Conservation (phyloP, 2,329 filamentous ascomycete species). For the Diplodia corticola region DNA sequence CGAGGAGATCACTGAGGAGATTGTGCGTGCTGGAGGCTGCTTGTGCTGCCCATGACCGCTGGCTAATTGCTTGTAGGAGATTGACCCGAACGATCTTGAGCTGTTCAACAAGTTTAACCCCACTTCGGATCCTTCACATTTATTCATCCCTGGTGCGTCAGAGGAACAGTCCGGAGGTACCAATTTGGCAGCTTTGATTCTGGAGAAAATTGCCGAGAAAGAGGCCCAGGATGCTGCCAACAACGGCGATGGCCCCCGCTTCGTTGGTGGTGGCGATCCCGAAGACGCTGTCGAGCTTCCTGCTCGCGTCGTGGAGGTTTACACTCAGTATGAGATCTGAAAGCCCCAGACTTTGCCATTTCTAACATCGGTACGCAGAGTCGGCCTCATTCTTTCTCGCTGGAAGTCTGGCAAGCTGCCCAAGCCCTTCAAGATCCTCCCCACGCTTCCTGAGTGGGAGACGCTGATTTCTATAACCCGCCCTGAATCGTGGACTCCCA, state of each 20-base stretch:
- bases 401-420: slow-evolving; percentile 97
- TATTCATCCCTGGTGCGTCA: slow-evolving; percentile 55
- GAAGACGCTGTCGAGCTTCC: slow-evolving; percentile 86
- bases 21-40: background rate
- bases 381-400: slow-evolving; percentile 82
- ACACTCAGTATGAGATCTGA: slow-evolving; percentile 65
- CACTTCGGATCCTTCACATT: slow-evolving; percentile 67
- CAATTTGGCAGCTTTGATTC: slow-evolving; percentile 88
- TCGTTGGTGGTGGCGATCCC: slow-evolving; percentile 56
- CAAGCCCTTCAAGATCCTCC: slow-evolving; percentile 96
- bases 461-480: slow-evolving; percentile 82
- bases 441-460: slow-evolving; percentile 89
- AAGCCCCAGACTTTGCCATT: background rate
- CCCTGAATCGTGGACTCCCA: slow-evolving; percentile 75
- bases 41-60: background rate
- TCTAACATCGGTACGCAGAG: slow-evolving; percentile 48
- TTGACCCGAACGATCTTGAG: slow-evolving; percentile 85
- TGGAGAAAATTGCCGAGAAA: slow-evolving; percentile 90
- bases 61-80: slow-evolving; percentile 54
- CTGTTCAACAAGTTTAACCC: slow-evolving; percentile 90
- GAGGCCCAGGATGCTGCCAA: slow-evolving; percentile 59
- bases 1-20: slow-evolving; percentile 49
- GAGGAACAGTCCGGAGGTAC: slow-evolving; percentile 51
- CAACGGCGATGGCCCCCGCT: slow-evolving; percentile 35
- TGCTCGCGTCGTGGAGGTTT: slow-evolving; percentile 90